These are phyloP conservation scores for Hypocreales sp. DNA, from an alignment of 2,329 filamentous ascomycete genomes.

Conservation along the genomic window DNA sequence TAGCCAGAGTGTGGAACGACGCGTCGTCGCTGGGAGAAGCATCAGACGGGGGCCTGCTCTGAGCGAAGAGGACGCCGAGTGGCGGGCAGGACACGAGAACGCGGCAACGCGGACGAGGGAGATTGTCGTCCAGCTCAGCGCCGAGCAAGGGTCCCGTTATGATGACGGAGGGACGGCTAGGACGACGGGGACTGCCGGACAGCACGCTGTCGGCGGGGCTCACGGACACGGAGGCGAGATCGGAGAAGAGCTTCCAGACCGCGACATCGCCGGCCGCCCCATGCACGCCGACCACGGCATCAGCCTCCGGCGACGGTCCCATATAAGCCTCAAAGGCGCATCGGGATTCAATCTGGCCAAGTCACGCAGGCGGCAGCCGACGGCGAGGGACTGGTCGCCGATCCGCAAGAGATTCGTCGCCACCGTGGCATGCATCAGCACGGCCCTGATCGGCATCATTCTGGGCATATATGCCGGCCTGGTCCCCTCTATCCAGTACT, in stretches of 20 bases:
- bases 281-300: slow-evolving; percentile 17
- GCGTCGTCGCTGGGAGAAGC: neutral
- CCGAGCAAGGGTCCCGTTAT: slow-evolving; percentile 2
- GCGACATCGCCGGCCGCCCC: slow-evolving; percentile 9
- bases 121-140: neutral
- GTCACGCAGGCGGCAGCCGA: slow-evolving; percentile 44
- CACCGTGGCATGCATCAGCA: slow-evolving; percentile 55
- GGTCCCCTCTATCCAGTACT: slow-evolving; percentile 67
- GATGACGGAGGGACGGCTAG: slow-evolving; percentile 1
- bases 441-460: slow-evolving; percentile 53
- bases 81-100: neutral
- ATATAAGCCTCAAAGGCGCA: slow-evolving; percentile 35
- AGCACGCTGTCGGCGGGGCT: neutral
- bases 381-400: slow-evolving; percentile 58
- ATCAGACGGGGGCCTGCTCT: no score
- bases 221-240: no score
- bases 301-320: slow-evolving; percentile 32
- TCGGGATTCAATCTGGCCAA: slow-evolving; percentile 35
- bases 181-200: neutral
- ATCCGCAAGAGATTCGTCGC: slow-evolving; percentile 54
- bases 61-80: neutral
- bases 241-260: slow-evolving; percentile 10
- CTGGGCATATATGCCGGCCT: slow-evolving; percentile 65
- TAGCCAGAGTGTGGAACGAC: slow-evolving; percentile 3
- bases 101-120: neutral